phyloP scores from a whole-genome alignment of 2,329 filamentous ascomycete species.

The Claviceps pazoutovae region DNA sequence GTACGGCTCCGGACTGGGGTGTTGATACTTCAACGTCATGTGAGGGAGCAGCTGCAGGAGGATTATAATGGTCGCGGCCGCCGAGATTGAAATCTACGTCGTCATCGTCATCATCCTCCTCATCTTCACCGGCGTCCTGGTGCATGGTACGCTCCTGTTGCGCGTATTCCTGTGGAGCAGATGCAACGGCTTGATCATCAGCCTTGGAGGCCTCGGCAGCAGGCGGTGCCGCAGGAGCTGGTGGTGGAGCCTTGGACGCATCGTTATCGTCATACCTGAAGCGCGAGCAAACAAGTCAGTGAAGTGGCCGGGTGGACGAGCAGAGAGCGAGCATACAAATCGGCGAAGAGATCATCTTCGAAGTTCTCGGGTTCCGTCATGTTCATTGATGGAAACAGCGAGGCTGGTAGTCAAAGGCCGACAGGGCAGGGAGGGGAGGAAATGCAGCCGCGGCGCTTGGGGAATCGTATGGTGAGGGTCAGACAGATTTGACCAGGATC shows the following conservation, averaged over 20 bases:
- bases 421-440: background rate
- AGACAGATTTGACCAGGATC: background rate
- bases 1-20: slow-evolving; percentile 23
- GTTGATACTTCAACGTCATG: slow-evolving; percentile 19
- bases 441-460: slow-evolving; percentile 1
- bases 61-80: slow-evolving; percentile 25
- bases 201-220: slow-evolving; percentile 14
- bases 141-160: slow-evolving; percentile 28
- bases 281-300: slow-evolving; percentile 3
- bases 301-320: background rate
- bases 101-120: slow-evolving; percentile 34
- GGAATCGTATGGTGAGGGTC: background rate
- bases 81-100: slow-evolving; percentile 47
- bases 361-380: slow-evolving; percentile 75
- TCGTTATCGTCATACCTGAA: slow-evolving; percentile 53
- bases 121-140: slow-evolving; percentile 21
- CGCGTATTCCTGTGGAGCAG: background rate
- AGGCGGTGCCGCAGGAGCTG: slow-evolving; percentile 18
- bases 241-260: slow-evolving; percentile 25
- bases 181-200: slow-evolving; percentile 14
- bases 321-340: slow-evolving; percentile 50
- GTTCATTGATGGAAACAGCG: slow-evolving; percentile 1
- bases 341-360: slow-evolving; percentile 90
- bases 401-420: background rate
- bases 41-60: slow-evolving; percentile 13